Conservation (phyloP, 805 yeast species). For the Metschnikowia lochheadii region DNA sequence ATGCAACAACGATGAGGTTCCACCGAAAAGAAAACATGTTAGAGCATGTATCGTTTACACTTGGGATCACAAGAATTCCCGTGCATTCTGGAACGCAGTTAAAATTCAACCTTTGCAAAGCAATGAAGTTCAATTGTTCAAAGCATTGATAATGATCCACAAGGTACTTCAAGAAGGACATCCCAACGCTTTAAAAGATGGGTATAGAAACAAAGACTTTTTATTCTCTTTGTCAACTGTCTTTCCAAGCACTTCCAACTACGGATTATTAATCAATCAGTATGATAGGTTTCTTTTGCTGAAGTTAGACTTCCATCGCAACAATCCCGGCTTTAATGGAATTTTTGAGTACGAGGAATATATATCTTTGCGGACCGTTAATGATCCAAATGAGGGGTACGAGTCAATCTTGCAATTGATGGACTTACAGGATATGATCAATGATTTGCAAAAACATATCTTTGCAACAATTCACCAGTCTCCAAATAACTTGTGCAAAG, state of each 20-base stretch:
- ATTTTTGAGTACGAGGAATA: conserved; percentile 96
- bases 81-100: conserved; percentile 80
- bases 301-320: conserved; percentile 78
- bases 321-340: conserved; percentile 88
- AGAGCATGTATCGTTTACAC: conserved; percentile 93
- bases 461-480: conserved; percentile 67
- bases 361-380: conserved; percentile 76
- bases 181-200: conserved; percentile 75
- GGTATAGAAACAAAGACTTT: conserved; percentile 73
- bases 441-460: conserved; percentile 69
- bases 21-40: conserved; percentile 95
- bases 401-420: conserved; percentile 82
- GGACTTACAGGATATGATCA: conserved; percentile 80
- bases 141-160: conserved; percentile 79
- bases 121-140: conserved; percentile 82
- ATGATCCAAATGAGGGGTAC: conserved; percentile 94
- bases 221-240: conserved; percentile 66
- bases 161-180: conserved; percentile 99
- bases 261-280: conserved; percentile 71
- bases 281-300: conserved; percentile 66
- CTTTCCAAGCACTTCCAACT: conserved; percentile 45
- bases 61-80: conserved; percentile 88
- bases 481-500: conserved; percentile 66
- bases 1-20: conserved; percentile 76
- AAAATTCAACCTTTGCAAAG: conserved; percentile 74